phyloP scores from a whole-genome alignment of 768 basidiomycete genomes.

The Infundibulicybe gibba region DNA sequence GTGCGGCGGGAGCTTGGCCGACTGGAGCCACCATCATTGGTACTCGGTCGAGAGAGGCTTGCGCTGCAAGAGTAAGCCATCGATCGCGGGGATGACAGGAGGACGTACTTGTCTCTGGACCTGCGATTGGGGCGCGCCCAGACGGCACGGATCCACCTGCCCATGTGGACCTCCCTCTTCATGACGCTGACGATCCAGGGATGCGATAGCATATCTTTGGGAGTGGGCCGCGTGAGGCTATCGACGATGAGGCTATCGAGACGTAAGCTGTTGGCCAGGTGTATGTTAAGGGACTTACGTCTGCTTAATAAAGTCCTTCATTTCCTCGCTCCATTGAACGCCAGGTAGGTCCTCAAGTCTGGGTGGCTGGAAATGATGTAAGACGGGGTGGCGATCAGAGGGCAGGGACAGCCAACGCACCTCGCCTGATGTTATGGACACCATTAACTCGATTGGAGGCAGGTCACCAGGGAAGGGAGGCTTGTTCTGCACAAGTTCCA shows the following conservation, averaged over 20 bases:
- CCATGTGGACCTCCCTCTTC: constrained; percentile 86
- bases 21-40: constrained; percentile 13
- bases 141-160: constrained; percentile 80
- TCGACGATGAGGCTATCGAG: constrained; percentile 47
- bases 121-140: constrained; percentile 54
- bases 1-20: constrained; percentile 14
- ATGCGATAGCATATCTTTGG: constrained; percentile 79
- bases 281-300: constrained; percentile 52
- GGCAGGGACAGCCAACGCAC: constrained; percentile 31
- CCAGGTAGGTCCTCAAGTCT: constrained; percentile 72
- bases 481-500: constrained; percentile 91
- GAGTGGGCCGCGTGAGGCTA: constrained; percentile 67
- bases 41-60: constrained; percentile 29
- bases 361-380: constrained; percentile 54
- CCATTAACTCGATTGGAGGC: constrained; percentile 91
- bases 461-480: constrained; percentile 95
- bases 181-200: constrained; percentile 78
- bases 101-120: constrained; percentile 41
- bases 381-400: constrained; percentile 2
- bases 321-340: constrained; percentile 70
- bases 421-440: constrained; percentile 82
- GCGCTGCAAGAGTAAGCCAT: constrained; percentile 5
- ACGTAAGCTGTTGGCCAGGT: constrained; percentile 1
- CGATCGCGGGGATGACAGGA: neutral
- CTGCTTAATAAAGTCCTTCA: constrained; percentile 89